A percentile compares a stretch with the other conserved stretches of the same genome.
Evolutionary conservation across 106 monocot genomes (phyloP).

Genomic region (Acorus gramineus): DNA sequence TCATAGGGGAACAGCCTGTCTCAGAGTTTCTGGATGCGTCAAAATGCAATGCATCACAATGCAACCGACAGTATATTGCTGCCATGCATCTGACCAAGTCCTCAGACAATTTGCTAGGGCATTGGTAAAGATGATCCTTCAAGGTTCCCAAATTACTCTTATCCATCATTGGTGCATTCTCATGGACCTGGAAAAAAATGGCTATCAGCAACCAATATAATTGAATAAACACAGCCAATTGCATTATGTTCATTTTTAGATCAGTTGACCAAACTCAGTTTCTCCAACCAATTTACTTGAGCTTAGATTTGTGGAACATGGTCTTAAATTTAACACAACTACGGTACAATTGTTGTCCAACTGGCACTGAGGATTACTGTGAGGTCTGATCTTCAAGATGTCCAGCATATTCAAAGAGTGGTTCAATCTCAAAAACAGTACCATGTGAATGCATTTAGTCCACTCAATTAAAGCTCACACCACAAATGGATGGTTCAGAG

Average conservation of each 20-base stretch:
- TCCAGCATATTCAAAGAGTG: too few species aligned
- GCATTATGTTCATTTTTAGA: not conserved
- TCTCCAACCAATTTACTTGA: too few species aligned
- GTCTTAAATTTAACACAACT: too few species aligned
- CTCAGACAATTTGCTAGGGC: slow-evolving; percentile 73
- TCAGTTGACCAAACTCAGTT: not conserved
- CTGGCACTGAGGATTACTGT: too few species aligned
- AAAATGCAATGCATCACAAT: slow-evolving; percentile 11
- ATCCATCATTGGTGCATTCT: slow-evolving; percentile 29
- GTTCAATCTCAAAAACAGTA: too few species aligned
- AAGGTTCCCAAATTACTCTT: slow-evolving; percentile 37
- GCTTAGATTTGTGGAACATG: too few species aligned
- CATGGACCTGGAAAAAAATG: slow-evolving; percentile 7
- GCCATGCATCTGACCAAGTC: slow-evolving; percentile 83
- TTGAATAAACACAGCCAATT: not conserved
- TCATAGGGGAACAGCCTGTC: slow-evolving; percentile 21
- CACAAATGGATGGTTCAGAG: too few species aligned
- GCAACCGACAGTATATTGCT: slow-evolving; percentile 41
- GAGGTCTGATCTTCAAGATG: too few species aligned
- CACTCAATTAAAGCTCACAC: too few species aligned
- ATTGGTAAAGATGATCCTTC: slow-evolving; percentile 53
- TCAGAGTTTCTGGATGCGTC: slow-evolving; percentile 22
- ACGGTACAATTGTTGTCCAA: too few species aligned
- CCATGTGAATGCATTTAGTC: too few species aligned
- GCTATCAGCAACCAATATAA: slow-evolving; percentile 1